These are phyloP conservation scores for Orbilia ellipsospora DNA, from an alignment of 2,329 filamentous ascomycete species.

Conservation along the genomic window DNA sequence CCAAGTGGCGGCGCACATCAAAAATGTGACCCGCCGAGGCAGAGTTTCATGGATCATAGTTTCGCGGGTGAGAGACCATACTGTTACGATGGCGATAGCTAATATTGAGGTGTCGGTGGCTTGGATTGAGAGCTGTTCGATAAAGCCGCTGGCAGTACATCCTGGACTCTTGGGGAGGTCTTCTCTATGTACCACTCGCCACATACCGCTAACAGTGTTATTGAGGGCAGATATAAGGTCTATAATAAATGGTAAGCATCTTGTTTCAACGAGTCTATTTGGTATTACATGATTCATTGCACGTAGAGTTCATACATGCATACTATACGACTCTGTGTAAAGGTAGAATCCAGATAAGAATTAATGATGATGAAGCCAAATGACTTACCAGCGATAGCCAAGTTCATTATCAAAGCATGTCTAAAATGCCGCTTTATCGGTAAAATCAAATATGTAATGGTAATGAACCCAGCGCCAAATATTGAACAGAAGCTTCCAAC, in stretches of 20 bases:
- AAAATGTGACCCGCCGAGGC: slow-evolving; percentile 31
- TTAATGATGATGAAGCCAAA: neutral
- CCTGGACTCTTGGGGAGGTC: slow-evolving; percentile 60
- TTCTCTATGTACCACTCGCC: slow-evolving; percentile 59
- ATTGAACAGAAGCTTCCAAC: slow-evolving; percentile 46
- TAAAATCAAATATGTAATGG: slow-evolving; percentile 45
- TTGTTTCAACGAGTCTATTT: neutral
- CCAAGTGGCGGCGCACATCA: slow-evolving; percentile 63
- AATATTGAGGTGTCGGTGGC: slow-evolving; percentile 64
- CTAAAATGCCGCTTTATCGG: slow-evolving; percentile 52
- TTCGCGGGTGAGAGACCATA: slow-evolving; percentile 62
- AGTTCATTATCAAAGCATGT: slow-evolving; percentile 47
- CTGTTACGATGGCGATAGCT: slow-evolving; percentile 64
- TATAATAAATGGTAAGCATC: slow-evolving; percentile 45
- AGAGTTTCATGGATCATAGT: slow-evolving; percentile 55
- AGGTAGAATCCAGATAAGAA: too few species aligned
- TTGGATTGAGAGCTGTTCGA: slow-evolving; percentile 66
- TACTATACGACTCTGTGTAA: too few species aligned
- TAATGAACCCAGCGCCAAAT: slow-evolving; percentile 47
- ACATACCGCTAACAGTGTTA: slow-evolving; percentile 64
- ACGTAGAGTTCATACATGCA: too few species aligned
- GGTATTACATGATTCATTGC: neutral
- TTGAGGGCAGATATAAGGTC: slow-evolving; percentile 64
- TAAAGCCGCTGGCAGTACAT: slow-evolving; percentile 64
- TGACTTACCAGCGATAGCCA: slow-evolving; percentile 49